A percentile compares a stretch with the other conserved stretches of the same genome.
These are phyloP conservation scores for Elaeis guineensis DNA, from an alignment of 176 grass and related monocot genomes.

Conservation along the genomic window DNA sequence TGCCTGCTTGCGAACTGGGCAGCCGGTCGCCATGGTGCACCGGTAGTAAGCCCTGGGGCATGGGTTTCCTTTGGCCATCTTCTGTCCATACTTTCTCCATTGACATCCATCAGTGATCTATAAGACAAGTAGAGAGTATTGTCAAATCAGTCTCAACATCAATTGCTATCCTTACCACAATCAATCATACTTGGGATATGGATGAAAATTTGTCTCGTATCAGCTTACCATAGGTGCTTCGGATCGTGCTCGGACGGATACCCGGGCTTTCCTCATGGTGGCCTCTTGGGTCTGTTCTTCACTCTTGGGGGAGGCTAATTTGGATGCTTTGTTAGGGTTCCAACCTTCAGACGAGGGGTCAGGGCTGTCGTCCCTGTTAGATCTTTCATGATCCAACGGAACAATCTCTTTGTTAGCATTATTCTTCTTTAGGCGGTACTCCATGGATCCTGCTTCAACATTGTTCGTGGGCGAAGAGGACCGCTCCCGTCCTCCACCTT, in stretches of 20 bases:
- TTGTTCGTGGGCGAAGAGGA: conserved; percentile 27
- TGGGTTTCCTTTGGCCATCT: conserved; percentile 97
- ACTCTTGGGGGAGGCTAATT: conserved; percentile 24
- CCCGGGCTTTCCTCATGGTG: conserved; percentile 86
- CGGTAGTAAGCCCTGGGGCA: conserved; percentile 94
- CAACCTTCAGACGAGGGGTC: neutral
- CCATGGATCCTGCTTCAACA: no score
- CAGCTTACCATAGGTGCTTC: conserved; percentile 76
- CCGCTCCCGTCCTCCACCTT: conserved; percentile 40
- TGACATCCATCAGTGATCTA: conserved; percentile 95
- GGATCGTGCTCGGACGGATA: conserved; percentile 89
- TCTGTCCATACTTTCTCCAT: conserved; percentile 98
- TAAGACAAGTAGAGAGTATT: neutral
- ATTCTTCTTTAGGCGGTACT: no score
- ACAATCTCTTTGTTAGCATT: conserved; percentile 18
- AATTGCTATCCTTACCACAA: no score
- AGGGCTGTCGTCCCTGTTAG: conserved; percentile 21
- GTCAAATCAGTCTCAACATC: neutral
- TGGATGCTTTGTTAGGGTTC: no score
- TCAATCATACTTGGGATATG: no score
- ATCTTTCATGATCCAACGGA: conserved; percentile 10
- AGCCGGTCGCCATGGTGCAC: conserved; percentile 89
- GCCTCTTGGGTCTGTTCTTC: conserved; percentile 45
- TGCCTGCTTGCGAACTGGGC: conserved; percentile 96
- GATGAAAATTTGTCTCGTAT: no score